These are phyloP conservation scores for Populus nigra DNA, from an alignment of 345 rosid genomes.

Conservation along the genomic window DNA sequence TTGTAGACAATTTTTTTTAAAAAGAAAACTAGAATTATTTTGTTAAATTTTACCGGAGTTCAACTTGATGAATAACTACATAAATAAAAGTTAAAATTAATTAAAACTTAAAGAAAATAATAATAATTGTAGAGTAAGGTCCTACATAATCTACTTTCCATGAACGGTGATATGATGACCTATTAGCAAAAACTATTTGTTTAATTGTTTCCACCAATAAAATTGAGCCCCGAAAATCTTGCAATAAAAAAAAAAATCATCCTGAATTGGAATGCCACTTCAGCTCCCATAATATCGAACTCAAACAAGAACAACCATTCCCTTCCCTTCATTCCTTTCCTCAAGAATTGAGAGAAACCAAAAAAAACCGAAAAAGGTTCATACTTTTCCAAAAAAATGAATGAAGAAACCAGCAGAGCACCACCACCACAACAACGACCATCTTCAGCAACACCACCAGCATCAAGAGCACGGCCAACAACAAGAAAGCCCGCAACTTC, in stretches of 20 bases:
- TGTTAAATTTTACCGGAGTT: no score
- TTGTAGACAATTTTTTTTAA: no score
- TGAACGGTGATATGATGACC: neutral
- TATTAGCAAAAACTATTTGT: neutral
- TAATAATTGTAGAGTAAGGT: neutral
- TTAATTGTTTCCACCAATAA: neutral
- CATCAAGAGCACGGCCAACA: conserved; percentile 11
- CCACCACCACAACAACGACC: neutral
- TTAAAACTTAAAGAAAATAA: no score
- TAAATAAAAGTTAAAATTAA: neutral
- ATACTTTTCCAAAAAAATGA: neutral
- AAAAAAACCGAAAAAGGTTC: neutral
- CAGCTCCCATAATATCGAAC: neutral
- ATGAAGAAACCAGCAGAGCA: neutral
- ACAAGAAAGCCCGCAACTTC: conserved; percentile 40
- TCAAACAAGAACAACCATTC: neutral
- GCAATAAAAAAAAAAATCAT: neutral
- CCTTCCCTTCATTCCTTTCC: neutral
- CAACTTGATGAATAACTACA: no score
- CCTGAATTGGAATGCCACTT: neutral
- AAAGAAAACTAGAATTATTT: no score
- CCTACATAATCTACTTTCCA: neutral
- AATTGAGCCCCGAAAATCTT: neutral
- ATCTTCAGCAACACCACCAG: conserved; percentile 8
- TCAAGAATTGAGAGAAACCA: neutral